Evolutionary conservation across 768 basidiomycete species (phyloP).

Genomic region (Kwoniella sp.): DNA sequence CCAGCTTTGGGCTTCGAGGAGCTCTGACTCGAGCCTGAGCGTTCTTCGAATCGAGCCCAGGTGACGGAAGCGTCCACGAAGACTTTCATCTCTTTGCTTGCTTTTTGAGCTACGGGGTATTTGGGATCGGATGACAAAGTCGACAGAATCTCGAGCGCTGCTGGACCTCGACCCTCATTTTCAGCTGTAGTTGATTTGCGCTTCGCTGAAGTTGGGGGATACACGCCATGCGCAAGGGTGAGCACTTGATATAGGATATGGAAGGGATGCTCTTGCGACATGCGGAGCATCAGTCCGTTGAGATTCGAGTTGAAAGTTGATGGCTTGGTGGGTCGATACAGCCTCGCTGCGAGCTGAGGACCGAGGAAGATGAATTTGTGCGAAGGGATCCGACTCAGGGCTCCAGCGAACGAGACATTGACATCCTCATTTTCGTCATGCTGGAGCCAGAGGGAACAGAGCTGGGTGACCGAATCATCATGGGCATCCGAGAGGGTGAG

Average conservation of each 20-base stretch:
- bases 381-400: conserved; percentile 71
- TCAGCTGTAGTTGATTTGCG: conserved; percentile 32
- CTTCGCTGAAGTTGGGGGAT: conserved; percentile 18
- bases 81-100: conserved; percentile 38
- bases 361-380: conserved; percentile 87
- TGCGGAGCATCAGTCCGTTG: conserved; percentile 65
- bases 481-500: conserved; percentile 70
- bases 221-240: conserved; percentile 61
- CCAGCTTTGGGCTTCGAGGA: conserved; percentile 18
- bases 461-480: conserved; percentile 78
- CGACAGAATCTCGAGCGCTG: conserved; percentile 67
- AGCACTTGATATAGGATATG: conserved; percentile 89
- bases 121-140: conserved; percentile 51
- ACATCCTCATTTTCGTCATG: conserved; percentile 67
- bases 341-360: conserved; percentile 89
- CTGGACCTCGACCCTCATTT: conserved; percentile 63
- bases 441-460: conserved; percentile 89
- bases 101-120: conserved; percentile 13
- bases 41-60: conserved; percentile 37
- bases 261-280: conserved; percentile 90
- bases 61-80: conserved; percentile 42
- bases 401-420: conserved; percentile 59
- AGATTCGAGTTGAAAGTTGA: conserved; percentile 64
- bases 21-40: conserved; percentile 11
- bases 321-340: conserved; percentile 60